A percentile compares a stretch with the other conserved stretches of the same genome.
Evolutionary conservation across 1,284 basidiomycete species (phyloP).

Genomic region (Tilletia caries): DNA sequence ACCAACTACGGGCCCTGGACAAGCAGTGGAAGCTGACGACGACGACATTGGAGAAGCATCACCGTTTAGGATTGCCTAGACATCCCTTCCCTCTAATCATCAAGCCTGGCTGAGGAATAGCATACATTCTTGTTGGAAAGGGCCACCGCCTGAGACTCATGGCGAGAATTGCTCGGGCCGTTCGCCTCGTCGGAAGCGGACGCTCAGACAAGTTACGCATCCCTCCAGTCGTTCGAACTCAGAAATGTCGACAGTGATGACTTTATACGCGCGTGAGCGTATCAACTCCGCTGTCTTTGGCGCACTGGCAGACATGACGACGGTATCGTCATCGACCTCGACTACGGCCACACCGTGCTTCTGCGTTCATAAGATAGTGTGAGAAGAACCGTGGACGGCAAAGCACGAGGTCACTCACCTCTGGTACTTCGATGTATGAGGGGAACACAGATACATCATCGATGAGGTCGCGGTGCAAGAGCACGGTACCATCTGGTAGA

Average conservation of each 20-base stretch:
- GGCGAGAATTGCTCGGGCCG: no score
- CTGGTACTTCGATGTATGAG: slow-evolving; percentile 25
- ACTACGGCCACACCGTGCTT: slow-evolving; percentile 24
- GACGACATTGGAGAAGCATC: slow-evolving; percentile 25
- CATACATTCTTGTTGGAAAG: not conserved
- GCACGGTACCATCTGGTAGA: slow-evolving; percentile 26
- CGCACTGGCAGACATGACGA: slow-evolving; percentile 23
- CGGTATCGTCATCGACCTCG: not conserved
- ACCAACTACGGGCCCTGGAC: not conserved
- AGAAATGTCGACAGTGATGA: slow-evolving; percentile 19
- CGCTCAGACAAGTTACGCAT: slow-evolving; percentile 27
- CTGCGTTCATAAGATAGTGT: not conserved
- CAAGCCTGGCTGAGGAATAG: slow-evolving; percentile 7
- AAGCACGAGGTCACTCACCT: slow-evolving; percentile 15
- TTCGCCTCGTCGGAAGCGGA: slow-evolving; percentile 9
- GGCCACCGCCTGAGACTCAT: no score
- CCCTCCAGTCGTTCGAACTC: slow-evolving; percentile 28
- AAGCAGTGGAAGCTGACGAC: slow-evolving; percentile 30
- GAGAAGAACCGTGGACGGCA: slow-evolving; percentile 18
- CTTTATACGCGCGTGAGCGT: slow-evolving; percentile 17
- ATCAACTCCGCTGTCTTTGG: slow-evolving; percentile 21
- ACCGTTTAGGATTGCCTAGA: slow-evolving; percentile 3
- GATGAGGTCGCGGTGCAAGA: slow-evolving; percentile 20
- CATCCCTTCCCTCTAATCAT: no score
- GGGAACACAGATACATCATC: slow-evolving; percentile 27